Evolutionary conservation across 331 rosid genomes (phyloP), one percentile per base, ranked within the genome.

Genomic region (Cydonia oblonga): DNA sequence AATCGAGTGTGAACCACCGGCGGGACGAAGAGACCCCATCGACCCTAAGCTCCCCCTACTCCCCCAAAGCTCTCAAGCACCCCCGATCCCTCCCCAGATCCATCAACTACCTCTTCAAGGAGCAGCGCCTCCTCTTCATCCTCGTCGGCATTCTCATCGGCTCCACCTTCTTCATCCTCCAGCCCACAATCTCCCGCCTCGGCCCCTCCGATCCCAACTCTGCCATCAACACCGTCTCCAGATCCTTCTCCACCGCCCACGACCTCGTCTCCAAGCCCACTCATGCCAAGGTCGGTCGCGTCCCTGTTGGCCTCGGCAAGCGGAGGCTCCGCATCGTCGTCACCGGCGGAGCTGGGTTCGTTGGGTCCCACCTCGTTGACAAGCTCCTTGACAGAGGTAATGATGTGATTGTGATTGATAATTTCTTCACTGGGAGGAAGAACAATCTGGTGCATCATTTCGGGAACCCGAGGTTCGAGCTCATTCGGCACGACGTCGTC

Each of bases 311-410:
- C 30, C 80, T 86, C 40, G 72, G 78, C 2, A 58, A 81, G 30
- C 75, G 92, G 40, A 69, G 99, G 29, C 52, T 82, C 70, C 69
- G 99, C 64, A 86, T 95, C 40, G 97, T 91, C 9, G 93, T 95
- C 30, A 95, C 99, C 46, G 96, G 96, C 14, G 97, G 99, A 2
- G 99, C 97, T 0, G 99, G 99, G 2, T 95, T 91, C 75, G 96
- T 95, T 1, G 96, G 99, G 23, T 89, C 96, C 23, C 97, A 95
- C 62, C 86, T 95, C 2, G 99, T 95, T 7, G 97, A 91, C n/a
- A 85, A 88, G 78, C 86, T 95, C 15, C 83, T 91, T 24, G 84
- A 59, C 3, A 74, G 97, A 65, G 99, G 99, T 24, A 78, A 95
- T 32, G 96, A 91, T 69, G 97, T 95, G 67, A 90, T 91, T 16